Conservation (phyloP, 78 protist genomes). For the Creolimax fragrantissima region DNA sequence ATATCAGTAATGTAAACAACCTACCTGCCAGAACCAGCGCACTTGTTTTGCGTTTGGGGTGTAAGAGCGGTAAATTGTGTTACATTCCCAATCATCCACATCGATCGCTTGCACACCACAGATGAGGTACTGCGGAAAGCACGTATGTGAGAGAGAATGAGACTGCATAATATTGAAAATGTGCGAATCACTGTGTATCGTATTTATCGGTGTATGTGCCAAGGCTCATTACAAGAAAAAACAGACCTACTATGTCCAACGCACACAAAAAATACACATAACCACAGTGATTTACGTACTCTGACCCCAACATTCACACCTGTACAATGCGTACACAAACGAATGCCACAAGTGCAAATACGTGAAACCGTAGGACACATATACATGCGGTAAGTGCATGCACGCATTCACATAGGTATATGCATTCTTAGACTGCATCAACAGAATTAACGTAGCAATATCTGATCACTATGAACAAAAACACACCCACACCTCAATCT, state of each 20-base stretch:
- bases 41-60: slow-evolving; percentile 1
- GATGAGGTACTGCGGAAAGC: slow-evolving; percentile 2
- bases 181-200: no score
- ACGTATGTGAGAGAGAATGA: no score
- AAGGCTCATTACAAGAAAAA: no score
- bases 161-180: no score
- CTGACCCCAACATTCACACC: background rate
- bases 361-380: no score
- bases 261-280: background rate
- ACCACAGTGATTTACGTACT: background rate
- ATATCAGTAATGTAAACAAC: background rate
- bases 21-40: slow-evolving; percentile 31
- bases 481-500: slow-evolving; percentile 7
- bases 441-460: no score
- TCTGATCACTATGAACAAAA: no score
- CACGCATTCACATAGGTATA: background rate
- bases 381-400: no score
- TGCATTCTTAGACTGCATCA: background rate
- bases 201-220: no score
- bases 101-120: slow-evolving; percentile 33
- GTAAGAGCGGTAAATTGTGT: slow-evolving; percentile 18
- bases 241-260: no score
- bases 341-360: no score
- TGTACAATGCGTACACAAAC: background rate
- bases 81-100: slow-evolving; percentile 28